Percentiles rank a stretch among this genome's conserved stretches.
phyloP scores from a whole-genome alignment of 1,284 basidiomycete genomes.

The Garcileccinum viscosum region DNA sequence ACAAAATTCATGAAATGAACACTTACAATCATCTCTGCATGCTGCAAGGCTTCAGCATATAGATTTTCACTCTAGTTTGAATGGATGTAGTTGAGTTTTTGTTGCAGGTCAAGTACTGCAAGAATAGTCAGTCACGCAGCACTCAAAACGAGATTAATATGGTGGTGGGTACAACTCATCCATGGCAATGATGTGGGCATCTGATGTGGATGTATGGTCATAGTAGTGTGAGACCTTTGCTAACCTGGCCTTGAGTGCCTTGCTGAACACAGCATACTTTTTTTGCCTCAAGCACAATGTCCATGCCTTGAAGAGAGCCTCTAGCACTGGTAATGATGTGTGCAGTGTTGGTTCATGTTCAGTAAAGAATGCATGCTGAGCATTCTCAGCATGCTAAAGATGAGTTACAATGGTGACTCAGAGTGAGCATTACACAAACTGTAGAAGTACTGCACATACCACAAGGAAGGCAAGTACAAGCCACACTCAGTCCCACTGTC shows the following conservation, averaged over 20 bases:
- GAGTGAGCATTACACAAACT: too few relatives aligned
- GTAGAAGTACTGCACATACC: not conserved
- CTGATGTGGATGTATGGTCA: not conserved
- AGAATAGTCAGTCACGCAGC: not conserved
- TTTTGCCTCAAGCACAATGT: not conserved
- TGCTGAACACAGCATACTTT: not conserved
- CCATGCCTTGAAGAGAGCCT: too few relatives aligned
- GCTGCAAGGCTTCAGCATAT: not conserved
- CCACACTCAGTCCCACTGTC: not conserved
- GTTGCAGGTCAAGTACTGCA: conserved; percentile 1
- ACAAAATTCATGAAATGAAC: not conserved
- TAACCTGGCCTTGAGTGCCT: not conserved
- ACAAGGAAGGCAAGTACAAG: not conserved
- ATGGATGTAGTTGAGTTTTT: too few relatives aligned
- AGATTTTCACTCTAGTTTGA: not conserved
- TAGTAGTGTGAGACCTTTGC: not conserved
- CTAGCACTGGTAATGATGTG: not conserved
- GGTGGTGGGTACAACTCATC: not conserved
- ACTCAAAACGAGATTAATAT: not conserved
- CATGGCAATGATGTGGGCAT: too few relatives aligned
- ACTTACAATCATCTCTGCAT: not conserved
- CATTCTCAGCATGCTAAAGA: not conserved
- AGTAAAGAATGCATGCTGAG: not conserved
- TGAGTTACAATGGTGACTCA: not conserved
- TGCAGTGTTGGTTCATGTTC: not conserved